These are phyloP conservation scores for Epichloe gansuensis DNA, from an alignment of 2,329 filamentous ascomycete species.

Conservation along the genomic window DNA sequence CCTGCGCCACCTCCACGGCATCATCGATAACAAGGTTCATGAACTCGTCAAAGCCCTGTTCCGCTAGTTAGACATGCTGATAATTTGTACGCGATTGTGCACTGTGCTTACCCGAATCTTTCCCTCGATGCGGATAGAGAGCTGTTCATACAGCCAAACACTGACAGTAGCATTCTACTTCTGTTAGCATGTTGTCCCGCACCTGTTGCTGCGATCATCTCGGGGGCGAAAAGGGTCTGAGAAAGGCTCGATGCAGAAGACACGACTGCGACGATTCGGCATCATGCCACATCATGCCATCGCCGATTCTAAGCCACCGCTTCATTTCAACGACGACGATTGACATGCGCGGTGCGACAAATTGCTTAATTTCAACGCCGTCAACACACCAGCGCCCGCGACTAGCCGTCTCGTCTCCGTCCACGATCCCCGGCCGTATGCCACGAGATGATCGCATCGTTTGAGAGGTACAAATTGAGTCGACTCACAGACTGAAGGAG, in stretches of 20 bases:
- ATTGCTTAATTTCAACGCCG: neutral
- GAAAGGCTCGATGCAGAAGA: neutral
- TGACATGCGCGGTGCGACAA: neutral
- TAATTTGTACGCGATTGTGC: neutral
- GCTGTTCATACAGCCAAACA: constrained; percentile 95
- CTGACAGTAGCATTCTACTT: constrained; percentile 68
- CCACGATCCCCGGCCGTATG: neutral
- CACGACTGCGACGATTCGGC: no score
- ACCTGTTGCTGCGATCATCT: constrained; percentile 6
- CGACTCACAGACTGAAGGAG: constrained; percentile 52
- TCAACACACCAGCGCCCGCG: neutral
- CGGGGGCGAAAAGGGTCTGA: no score
- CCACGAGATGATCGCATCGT: neutral
- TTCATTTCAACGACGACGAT: no score
- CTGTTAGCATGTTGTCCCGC: constrained; percentile 5
- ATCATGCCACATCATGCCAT: no score
- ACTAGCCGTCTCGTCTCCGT: neutral
- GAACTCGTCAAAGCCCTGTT: constrained; percentile 92
- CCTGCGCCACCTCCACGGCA: constrained; percentile 78
- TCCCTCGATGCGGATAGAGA: constrained; percentile 86
- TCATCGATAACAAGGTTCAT: constrained; percentile 98
- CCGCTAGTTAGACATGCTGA: neutral
- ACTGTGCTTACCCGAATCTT: constrained; percentile 66
- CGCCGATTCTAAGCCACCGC: no score
- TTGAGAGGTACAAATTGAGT: neutral